phyloP scores from a whole-genome alignment of 805 yeast genomes.

The Candida railenensis region DNA sequence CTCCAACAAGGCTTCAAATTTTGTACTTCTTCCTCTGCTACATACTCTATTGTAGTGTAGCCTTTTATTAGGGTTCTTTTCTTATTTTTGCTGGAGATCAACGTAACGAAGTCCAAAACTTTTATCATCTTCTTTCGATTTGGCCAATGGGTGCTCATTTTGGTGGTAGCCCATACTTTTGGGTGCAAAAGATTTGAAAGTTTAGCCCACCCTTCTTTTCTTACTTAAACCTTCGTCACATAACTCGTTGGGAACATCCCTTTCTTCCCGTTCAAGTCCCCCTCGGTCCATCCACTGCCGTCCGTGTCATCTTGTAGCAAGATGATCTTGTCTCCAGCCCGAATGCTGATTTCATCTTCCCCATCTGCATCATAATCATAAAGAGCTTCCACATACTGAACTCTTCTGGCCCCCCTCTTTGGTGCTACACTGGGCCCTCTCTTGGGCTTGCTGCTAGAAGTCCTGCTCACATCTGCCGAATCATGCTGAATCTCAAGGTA shows the following conservation, averaged over 20 bases:
- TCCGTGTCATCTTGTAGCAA: slow-evolving; percentile 57
- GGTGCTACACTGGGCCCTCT: slow-evolving; percentile 84
- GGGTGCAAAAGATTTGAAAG: not conserved
- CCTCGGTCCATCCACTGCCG: slow-evolving; percentile 95
- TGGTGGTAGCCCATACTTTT: not conserved
- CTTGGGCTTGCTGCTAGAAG: slow-evolving; percentile 21
- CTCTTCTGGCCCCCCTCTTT: slow-evolving; percentile 65
- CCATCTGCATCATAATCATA: slow-evolving; percentile 79
- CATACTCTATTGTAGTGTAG: too few species aligned
- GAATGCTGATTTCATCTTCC: slow-evolving; percentile 72
- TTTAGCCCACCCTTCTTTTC: too few species aligned
- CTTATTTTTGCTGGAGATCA: too few species aligned
- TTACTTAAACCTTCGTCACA: slow-evolving; percentile 42
- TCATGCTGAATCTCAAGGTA: slow-evolving; percentile 49
- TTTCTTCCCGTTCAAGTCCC: slow-evolving; percentile 50
- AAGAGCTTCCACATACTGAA: slow-evolving; percentile 63
- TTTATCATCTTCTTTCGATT: too few species aligned
- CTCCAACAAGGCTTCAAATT: too few species aligned
- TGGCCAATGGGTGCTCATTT: too few species aligned
- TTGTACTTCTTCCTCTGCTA: too few species aligned
- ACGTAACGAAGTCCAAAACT: too few species aligned
- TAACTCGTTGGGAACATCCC: slow-evolving; percentile 70
- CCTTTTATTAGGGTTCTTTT: too few species aligned
- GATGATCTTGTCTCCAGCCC: slow-evolving; percentile 70
- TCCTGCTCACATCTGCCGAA: slow-evolving; percentile 9